These are phyloP conservation scores for Hyphodiscus sp. DNA, from an alignment of 2,329 filamentous ascomycete genomes.

Conservation along the genomic window DNA sequence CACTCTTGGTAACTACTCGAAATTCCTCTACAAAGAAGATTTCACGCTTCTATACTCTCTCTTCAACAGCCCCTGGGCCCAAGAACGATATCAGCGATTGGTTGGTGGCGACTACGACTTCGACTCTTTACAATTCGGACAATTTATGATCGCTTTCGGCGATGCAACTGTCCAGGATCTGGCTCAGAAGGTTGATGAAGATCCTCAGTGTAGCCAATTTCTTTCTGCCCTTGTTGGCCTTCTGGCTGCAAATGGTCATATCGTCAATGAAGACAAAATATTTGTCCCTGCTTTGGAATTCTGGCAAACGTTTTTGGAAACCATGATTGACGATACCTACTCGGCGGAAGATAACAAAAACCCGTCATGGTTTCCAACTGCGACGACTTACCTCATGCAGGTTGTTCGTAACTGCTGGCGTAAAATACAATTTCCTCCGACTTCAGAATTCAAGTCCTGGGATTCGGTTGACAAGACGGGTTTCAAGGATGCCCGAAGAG, in stretches of 20 bases:
- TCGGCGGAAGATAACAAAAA: slow-evolving; percentile 38
- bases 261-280: slow-evolving; percentile 66
- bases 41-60: slow-evolving; percentile 51
- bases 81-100: slow-evolving; percentile 47
- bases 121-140: slow-evolving; percentile 58
- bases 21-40: slow-evolving; percentile 54
- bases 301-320: slow-evolving; percentile 72
- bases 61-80: slow-evolving; percentile 54
- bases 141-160: slow-evolving; percentile 62
- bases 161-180: slow-evolving; percentile 58
- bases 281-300: slow-evolving; percentile 71
- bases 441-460: slow-evolving; percentile 55
- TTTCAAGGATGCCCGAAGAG: slow-evolving; percentile 68
- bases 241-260: slow-evolving; percentile 57
- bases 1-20: slow-evolving; percentile 56
- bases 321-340: slow-evolving; percentile 52
- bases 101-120: slow-evolving; percentile 56
- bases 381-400: slow-evolving; percentile 53
- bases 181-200: slow-evolving; percentile 45
- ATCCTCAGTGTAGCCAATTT: slow-evolving; percentile 42
- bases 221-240: slow-evolving; percentile 57
- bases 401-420: slow-evolving; percentile 60
- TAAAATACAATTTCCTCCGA: slow-evolving; percentile 57
- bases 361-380: slow-evolving; percentile 50
- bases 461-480: slow-evolving; percentile 60